Conservation (phyloP, 441 rosid species). For the Kokia cookei region DNA sequence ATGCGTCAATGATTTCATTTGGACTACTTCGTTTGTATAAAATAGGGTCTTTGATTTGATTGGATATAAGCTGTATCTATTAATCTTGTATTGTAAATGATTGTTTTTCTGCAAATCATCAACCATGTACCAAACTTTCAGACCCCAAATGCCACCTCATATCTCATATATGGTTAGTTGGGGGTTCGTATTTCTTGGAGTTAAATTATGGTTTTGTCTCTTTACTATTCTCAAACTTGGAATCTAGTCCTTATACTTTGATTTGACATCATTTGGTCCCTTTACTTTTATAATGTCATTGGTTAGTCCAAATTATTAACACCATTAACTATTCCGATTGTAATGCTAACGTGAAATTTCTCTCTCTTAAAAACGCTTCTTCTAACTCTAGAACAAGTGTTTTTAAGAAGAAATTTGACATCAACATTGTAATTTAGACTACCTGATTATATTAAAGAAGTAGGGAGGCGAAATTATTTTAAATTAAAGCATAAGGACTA, state of each 20-base stretch:
- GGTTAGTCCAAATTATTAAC: not conserved
- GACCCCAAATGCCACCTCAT: not conserved
- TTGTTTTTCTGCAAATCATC: not conserved
- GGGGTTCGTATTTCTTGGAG: not conserved
- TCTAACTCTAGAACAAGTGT: no score
- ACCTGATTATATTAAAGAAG: not conserved
- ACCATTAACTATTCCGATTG: not conserved
- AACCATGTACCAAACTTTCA: not conserved
- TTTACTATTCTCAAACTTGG: not conserved
- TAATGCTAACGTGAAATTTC: not conserved
- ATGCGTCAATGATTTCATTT: not conserved
- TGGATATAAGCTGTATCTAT: not conserved
- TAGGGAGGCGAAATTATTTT: not conserved
- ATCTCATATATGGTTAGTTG: conserved; percentile 12
- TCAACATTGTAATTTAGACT: not conserved
- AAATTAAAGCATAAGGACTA: not conserved
- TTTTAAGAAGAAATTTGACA: not conserved
- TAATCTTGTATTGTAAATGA: not conserved
- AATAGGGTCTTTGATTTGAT: not conserved
- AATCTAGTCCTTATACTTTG: not conserved
- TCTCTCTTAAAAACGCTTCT: not conserved
- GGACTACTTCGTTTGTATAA: not conserved
- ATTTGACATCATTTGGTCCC: not conserved
- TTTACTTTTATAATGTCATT: not conserved
- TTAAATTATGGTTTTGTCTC: not conserved